These are phyloP conservation scores for Candida mesenterica DNA, from an alignment of 1,139 yeast genomes.

Conservation along the genomic window DNA sequence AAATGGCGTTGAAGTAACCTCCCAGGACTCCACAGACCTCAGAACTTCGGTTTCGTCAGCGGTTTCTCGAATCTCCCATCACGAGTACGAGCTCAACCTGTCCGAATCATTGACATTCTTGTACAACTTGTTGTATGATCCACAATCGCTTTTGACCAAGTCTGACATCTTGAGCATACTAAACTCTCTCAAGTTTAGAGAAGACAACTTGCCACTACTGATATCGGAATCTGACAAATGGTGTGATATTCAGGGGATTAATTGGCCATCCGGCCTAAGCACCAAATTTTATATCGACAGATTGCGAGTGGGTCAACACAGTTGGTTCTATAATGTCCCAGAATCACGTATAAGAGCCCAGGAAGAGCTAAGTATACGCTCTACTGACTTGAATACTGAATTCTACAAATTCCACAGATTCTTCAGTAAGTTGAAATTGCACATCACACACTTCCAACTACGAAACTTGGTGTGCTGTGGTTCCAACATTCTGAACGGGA, in stretches of 20 bases:
- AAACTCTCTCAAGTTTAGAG: slow-evolving; percentile 37
- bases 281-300: slow-evolving; percentile 35
- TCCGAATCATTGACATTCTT: slow-evolving; percentile 43
- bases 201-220: slow-evolving; percentile 32
- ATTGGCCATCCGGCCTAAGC: slow-evolving; percentile 34
- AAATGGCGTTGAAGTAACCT: not conserved
- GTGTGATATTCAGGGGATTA: slow-evolving; percentile 37
- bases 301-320: slow-evolving; percentile 31
- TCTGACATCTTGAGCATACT: slow-evolving; percentile 38
- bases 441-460: slow-evolving; percentile 56
- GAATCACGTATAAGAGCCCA: slow-evolving; percentile 32
- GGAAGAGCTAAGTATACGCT: slow-evolving; percentile 28
- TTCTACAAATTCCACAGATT: slow-evolving; percentile 42
- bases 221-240: slow-evolving; percentile 8
- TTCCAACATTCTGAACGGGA: slow-evolving; percentile 32
- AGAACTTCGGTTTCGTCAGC: not conserved
- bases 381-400: slow-evolving; percentile 21
- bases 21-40: not conserved
- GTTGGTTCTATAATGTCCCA: slow-evolving; percentile 43
- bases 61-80: slow-evolving; percentile 10
- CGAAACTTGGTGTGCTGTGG: slow-evolving; percentile 52
- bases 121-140: slow-evolving; percentile 41
- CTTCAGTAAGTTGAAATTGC: slow-evolving; percentile 45
- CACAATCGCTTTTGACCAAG: slow-evolving; percentile 32
- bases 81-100: slow-evolving; percentile 40